Evolutionary conservation across 768 basidiomycete species (phyloP).

Genomic region (Leccinum olivaceopallidum): DNA sequence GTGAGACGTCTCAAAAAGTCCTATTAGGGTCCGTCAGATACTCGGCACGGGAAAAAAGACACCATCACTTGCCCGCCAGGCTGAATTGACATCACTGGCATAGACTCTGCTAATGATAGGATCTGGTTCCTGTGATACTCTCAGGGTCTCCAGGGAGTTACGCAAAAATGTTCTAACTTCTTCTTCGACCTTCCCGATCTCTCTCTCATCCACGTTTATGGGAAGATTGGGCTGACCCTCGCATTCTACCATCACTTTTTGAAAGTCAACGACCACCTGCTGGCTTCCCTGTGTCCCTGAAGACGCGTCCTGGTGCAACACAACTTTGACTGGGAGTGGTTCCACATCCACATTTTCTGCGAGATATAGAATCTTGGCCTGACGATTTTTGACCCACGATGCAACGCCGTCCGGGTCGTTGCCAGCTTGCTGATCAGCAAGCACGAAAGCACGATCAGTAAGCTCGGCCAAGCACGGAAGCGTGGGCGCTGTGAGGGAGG

Average conservation of each 20-base stretch:
- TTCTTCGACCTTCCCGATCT: slow-evolving; percentile 12
- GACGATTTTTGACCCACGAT: slow-evolving; percentile 5
- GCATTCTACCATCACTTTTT: slow-evolving; percentile 13
- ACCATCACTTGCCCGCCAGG: too few species aligned
- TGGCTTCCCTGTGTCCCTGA: neutral
- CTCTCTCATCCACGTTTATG: slow-evolving; percentile 15
- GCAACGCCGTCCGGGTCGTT: too few species aligned
- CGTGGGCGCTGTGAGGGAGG: too few species aligned
- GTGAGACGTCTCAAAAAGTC: slow-evolving; percentile 20
- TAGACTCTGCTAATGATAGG: too few species aligned
- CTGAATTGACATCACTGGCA: too few species aligned
- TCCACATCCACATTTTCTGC: slow-evolving; percentile 9
- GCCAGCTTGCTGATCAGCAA: too few species aligned
- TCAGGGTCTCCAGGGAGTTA: neutral
- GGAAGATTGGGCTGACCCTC: slow-evolving; percentile 15
- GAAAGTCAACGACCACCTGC: slow-evolving; percentile 21
- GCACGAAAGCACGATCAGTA: too few species aligned
- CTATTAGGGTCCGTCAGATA: slow-evolving; percentile 6
- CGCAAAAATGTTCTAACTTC: neutral
- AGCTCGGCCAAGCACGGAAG: too few species aligned
- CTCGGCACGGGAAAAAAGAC: too few species aligned
- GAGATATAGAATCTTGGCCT: slow-evolving; percentile 20
- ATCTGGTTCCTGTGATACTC: too few species aligned
- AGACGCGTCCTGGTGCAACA: slow-evolving; percentile 16
- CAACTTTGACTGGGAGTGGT: slow-evolving; percentile 13